Conservation (phyloP, 2,329 filamentous ascomycete species). For the Biscogniauxia sp. region DNA sequence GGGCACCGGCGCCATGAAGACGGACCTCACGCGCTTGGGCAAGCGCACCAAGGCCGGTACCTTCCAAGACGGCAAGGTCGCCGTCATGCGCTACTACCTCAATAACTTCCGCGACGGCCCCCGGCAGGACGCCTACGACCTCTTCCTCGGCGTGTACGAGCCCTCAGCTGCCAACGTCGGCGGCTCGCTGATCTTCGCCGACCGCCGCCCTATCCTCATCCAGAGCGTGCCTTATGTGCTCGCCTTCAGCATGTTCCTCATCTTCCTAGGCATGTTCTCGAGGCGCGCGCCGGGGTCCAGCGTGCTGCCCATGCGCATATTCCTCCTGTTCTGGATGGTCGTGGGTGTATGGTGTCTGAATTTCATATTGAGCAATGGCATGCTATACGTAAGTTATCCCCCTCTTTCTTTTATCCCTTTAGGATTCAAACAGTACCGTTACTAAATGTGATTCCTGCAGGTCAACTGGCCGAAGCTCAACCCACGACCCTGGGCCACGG, state of each 20-base stretch:
- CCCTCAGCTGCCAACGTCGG: constrained; percentile 71
- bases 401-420: neutral
- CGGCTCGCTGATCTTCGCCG: constrained; percentile 72
- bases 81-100: constrained; percentile 80
- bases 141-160: constrained; percentile 86
- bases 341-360: constrained; percentile 68
- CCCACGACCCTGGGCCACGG: constrained; percentile 78
- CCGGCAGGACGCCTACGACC: constrained; percentile 89
- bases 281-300: constrained; percentile 68
- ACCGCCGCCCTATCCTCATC: constrained; percentile 80
- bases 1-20: constrained; percentile 95
- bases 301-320: constrained; percentile 77
- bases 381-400: constrained; percentile 78
- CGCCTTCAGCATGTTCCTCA: constrained; percentile 80
- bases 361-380: constrained; percentile 82
- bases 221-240: constrained; percentile 93
- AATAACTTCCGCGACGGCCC: constrained; percentile 97
- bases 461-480: constrained; percentile 99
- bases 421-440: too few relatives aligned
- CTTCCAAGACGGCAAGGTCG: constrained; percentile 83
- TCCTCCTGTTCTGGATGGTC: constrained; percentile 74
- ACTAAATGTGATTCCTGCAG: constrained; percentile 41
- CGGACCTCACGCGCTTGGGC: constrained; percentile 93
- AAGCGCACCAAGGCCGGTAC: constrained; percentile 82
- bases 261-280: constrained; percentile 73